Evolutionary conservation across 257 asterid genomes (phyloP).

Genomic region (Voacanga thouarsii): DNA sequence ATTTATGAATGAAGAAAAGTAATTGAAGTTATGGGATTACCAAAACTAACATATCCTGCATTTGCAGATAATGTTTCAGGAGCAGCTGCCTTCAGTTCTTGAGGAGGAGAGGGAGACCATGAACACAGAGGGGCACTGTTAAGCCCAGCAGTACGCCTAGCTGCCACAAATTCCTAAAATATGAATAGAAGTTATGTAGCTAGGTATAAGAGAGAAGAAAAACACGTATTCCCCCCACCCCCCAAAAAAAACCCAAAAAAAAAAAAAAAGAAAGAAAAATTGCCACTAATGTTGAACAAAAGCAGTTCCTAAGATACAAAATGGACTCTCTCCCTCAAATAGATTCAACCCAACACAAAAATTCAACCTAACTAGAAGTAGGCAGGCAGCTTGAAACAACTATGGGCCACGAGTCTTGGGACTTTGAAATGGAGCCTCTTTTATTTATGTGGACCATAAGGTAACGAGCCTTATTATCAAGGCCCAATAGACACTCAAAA

Average conservation of each 20-base stretch:
- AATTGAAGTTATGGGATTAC: conserved; percentile 37
- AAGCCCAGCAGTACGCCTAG: conserved; percentile 85
- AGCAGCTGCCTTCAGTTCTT: conserved; percentile 66
- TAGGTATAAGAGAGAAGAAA: not conserved
- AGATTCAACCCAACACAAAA: not conserved
- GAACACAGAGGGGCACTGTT: conserved; percentile 84
- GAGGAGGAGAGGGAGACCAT: conserved; percentile 89
- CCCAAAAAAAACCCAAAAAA: not conserved
- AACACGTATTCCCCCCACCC: not conserved
- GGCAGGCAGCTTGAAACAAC: not conserved
- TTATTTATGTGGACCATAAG: not conserved
- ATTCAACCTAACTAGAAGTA: not conserved
- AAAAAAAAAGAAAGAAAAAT: not conserved
- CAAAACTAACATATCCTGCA: conserved; percentile 94
- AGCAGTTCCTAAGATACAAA: not conserved
- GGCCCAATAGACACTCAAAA: not conserved
- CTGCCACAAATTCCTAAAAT: conserved; percentile 91
- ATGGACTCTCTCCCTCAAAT: not conserved
- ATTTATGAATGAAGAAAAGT: conserved; percentile 11
- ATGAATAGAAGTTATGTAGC: not conserved
- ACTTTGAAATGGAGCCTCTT: not conserved
- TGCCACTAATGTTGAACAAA: not conserved
- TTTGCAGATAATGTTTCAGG: conserved; percentile 70
- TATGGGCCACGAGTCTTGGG: not conserved
- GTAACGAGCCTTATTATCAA: not conserved